Conservation (phyloP, 805 yeast genomes). For the Yamadazyma laniorum region DNA sequence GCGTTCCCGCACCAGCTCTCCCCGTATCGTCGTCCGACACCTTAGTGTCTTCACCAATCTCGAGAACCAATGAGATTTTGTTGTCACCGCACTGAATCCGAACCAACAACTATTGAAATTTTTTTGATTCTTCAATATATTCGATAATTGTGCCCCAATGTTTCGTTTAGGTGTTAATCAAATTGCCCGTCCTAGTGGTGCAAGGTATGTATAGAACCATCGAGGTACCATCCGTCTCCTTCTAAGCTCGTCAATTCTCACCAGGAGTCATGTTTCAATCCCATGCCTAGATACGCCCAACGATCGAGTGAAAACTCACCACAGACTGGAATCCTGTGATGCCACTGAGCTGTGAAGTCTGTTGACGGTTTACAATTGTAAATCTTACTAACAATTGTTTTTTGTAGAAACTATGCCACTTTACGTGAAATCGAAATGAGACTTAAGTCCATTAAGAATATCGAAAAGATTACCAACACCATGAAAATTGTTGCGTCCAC, state of each 20-base stretch:
- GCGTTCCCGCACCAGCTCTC: too few relatives aligned
- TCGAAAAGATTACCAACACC: slow-evolving; percentile 98
- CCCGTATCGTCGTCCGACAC: too few relatives aligned
- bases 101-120: slow-evolving; percentile 9
- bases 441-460: slow-evolving; percentile 96
- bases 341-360: too few relatives aligned
- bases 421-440: slow-evolving; percentile 98
- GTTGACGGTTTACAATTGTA: too few relatives aligned
- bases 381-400: slow-evolving; percentile 28
- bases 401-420: slow-evolving; percentile 89
- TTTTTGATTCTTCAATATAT: slow-evolving; percentile 6
- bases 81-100: slow-evolving; percentile 14
- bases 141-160: slow-evolving; percentile 28
- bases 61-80: slow-evolving; percentile 19
- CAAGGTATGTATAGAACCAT: slow-evolving; percentile 44
- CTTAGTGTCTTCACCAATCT: slow-evolving; percentile 13
- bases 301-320: too few relatives aligned
- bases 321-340: too few relatives aligned
- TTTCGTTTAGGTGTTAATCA: slow-evolving; percentile 55
- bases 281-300: too few relatives aligned
- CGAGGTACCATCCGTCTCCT: too few relatives aligned
- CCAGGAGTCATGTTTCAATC: too few relatives aligned
- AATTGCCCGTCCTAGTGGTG: slow-evolving; percentile 49
- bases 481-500: slow-evolving; percentile 99
- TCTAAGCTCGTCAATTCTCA: too few relatives aligned